Base-by-base conservation (phyloP, 306 rosid species). In the Begonia fuchsioides region DNA sequence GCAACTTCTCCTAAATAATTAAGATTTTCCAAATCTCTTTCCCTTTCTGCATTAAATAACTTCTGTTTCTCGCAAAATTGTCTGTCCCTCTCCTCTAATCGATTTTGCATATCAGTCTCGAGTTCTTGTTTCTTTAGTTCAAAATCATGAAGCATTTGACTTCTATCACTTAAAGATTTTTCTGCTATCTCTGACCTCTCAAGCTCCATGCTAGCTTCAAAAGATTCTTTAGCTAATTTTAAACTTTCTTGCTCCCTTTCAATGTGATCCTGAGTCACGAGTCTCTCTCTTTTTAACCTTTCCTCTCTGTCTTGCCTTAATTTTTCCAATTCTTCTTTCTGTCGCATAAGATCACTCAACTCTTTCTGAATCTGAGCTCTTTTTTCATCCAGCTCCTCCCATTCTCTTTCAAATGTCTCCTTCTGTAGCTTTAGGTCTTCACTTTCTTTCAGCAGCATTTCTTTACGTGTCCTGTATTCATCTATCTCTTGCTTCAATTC, bases 331-430 rank as follows among this genome's bases (percentile, higher is more conserved):
- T 84, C 94, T 67, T 78, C 95, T 69, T 61, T 84, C 51, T 68
- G 80, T 50, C 70, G 83, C 54, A 38, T 59, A 69, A 90, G 67
- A 52, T 18, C 64, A 59, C 71, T 75, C 68, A 74, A 53, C 70
- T 79, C 95, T 71, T 71, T 81, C 72, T 72, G 81, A 43, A 81
- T 63, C 61, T 75, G 87, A 45, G 81, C 79, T 81, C 86, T 79
- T 69, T 81, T 90, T 57, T 76, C 76, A 66, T 90, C 97, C 51
- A 84, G 71, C 61, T 84, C 94, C 50, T 90, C 97, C 97, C 97
- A 90, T 55, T 90, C 95, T 76, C 83, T 74, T 74, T 90, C 97
- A 69, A 84, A 90, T 68, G 73, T 60, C 65, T 90, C 94, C 62
- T 73, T 90, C 59, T 90, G 95, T 66, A 72, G 84, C 82, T 72